phyloP scores from a whole-genome alignment of 2,329 filamentous ascomycete species.

The Tolypocladium tundrense region DNA sequence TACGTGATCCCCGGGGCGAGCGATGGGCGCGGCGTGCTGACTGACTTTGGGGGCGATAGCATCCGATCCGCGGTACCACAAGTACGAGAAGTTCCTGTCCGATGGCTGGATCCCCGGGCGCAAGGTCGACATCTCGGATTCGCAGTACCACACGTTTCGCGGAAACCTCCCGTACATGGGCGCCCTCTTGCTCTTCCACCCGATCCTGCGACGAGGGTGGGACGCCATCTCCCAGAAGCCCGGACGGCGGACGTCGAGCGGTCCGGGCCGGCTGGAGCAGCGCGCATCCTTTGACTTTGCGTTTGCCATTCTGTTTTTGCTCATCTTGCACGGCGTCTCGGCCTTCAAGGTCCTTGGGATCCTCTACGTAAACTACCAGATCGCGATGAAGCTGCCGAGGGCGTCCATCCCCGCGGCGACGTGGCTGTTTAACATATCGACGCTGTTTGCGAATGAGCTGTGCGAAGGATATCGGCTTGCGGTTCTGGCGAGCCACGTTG shows the following conservation, averaged over 20 bases:
- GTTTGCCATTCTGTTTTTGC: slow-evolving; percentile 72
- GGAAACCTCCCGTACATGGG: slow-evolving; percentile 75
- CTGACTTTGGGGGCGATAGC: slow-evolving; percentile 36
- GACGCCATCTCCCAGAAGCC: slow-evolving; percentile 40
- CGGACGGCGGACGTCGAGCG: slow-evolving; percentile 24
- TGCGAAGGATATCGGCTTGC: slow-evolving; percentile 65
- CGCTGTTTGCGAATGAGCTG: slow-evolving; percentile 84
- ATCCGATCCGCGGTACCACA: slow-evolving; percentile 69
- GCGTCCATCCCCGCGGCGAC: slow-evolving; percentile 63
- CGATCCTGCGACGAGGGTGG: slow-evolving; percentile 64
- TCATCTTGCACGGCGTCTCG: slow-evolving; percentile 76
- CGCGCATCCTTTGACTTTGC: slow-evolving; percentile 71
- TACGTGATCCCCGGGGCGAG: slow-evolving; percentile 26
- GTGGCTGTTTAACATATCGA: slow-evolving; percentile 82
- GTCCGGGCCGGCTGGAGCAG: slow-evolving; percentile 51
- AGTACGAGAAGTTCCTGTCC: slow-evolving; percentile 60
- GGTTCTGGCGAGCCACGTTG: slow-evolving; percentile 45
- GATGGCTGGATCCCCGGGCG: slow-evolving; percentile 88
- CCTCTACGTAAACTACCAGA: slow-evolving; percentile 68
- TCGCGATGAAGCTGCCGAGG: slow-evolving; percentile 64
- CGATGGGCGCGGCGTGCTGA: slow-evolving; percentile 2
- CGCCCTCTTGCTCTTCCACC: slow-evolving; percentile 66
- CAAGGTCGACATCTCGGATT: slow-evolving; percentile 84
- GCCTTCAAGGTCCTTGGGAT: slow-evolving; percentile 73
- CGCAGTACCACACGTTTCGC: slow-evolving; percentile 79